Conservation (phyloP, 768 basidiomycete genomes). For the Boletus coccyginus region DNA sequence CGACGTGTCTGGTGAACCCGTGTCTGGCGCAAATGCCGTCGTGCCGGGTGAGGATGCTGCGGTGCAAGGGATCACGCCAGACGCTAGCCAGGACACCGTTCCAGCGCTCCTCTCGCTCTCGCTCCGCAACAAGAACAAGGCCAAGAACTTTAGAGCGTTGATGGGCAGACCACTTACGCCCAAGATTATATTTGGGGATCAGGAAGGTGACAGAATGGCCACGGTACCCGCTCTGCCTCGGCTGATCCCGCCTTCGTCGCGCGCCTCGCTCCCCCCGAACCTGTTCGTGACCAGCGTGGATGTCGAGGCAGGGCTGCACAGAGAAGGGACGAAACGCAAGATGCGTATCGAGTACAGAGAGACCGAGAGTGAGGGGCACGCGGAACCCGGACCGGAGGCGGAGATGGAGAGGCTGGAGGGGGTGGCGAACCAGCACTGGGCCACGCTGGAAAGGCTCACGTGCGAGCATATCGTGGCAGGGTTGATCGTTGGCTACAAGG, state of each 20-base stretch:
- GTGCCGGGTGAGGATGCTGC: not conserved
- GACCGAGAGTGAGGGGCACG: not conserved
- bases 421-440: slow-evolving; percentile 18
- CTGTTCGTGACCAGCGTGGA: slow-evolving; percentile 73
- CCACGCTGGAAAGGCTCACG: slow-evolving; percentile 20
- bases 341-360: slow-evolving; percentile 35
- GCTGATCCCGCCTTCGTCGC: slow-evolving; percentile 64
- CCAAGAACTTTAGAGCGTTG: slow-evolving; percentile 59
- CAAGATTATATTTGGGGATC: slow-evolving; percentile 53
- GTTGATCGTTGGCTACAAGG: slow-evolving; percentile 49
- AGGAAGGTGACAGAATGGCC: slow-evolving; percentile 1
- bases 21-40: slow-evolving; percentile 43
- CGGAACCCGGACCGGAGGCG: not conserved
- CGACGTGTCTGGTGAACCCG: slow-evolving; percentile 23
- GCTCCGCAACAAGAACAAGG: slow-evolving; percentile 73
- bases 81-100: slow-evolving; percentile 15
- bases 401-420: slow-evolving; percentile 9
- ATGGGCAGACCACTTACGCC: slow-evolving; percentile 40
- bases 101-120: slow-evolving; percentile 41
- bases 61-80: not conserved
- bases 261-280: slow-evolving; percentile 53
- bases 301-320: slow-evolving; percentile 48
- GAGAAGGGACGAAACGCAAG: slow-evolving; percentile 37
- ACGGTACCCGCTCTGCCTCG: slow-evolving; percentile 26
- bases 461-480: slow-evolving; percentile 31